Conservation (phyloP, 129 eudicot species). For the Ambrosia artemisiifolia region DNA sequence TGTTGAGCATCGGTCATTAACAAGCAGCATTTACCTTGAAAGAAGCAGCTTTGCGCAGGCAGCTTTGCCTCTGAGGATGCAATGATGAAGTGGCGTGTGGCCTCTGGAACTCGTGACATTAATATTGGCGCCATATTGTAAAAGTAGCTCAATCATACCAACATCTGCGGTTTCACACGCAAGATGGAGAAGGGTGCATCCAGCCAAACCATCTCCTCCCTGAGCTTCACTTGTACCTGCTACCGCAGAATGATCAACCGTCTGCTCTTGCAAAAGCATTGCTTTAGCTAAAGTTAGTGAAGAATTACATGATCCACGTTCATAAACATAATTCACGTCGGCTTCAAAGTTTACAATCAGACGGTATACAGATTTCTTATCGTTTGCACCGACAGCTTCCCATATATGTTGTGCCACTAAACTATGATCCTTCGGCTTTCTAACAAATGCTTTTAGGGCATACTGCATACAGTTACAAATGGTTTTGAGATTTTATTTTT, state of each 20-base stretch:
- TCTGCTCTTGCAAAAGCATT: conserved; percentile 76
- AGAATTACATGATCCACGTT: conserved; percentile 45
- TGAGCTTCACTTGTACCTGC: conserved; percentile 49
- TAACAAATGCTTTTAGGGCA: conserved; percentile 71
- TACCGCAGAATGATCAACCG: conserved; percentile 24
- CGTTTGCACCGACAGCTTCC: conserved; percentile 84
- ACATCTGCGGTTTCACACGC: conserved; percentile 85
- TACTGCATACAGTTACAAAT: conserved; percentile 47
- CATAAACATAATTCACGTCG: conserved; percentile 63
- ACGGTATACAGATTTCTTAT: conserved; percentile 81
- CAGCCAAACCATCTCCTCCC: conserved; percentile 39
- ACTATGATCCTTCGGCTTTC: conserved; percentile 56
- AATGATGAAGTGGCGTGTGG: conserved; percentile 74
- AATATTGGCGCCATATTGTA: conserved; percentile 77
- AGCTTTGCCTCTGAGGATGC: conserved; percentile 69
- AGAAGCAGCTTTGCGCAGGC: conserved; percentile 74
- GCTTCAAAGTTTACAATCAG: conserved; percentile 74
- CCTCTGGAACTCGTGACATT: conserved; percentile 65
- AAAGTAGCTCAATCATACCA: conserved; percentile 91
- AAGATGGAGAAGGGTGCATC: conserved; percentile 77
- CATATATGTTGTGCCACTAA: conserved; percentile 63
- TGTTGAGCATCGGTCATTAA: not conserved
- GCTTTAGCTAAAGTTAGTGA: conserved; percentile 88
- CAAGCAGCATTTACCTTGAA: conserved; percentile 47
- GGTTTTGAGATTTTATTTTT: not conserved